Percentiles rank a stretch among this genome's conserved stretches.
These are phyloP conservation scores for Cutaneotrichosporon sp. DNA, from an alignment of 1,284 basidiomycete genomes.

Conservation along the genomic window DNA sequence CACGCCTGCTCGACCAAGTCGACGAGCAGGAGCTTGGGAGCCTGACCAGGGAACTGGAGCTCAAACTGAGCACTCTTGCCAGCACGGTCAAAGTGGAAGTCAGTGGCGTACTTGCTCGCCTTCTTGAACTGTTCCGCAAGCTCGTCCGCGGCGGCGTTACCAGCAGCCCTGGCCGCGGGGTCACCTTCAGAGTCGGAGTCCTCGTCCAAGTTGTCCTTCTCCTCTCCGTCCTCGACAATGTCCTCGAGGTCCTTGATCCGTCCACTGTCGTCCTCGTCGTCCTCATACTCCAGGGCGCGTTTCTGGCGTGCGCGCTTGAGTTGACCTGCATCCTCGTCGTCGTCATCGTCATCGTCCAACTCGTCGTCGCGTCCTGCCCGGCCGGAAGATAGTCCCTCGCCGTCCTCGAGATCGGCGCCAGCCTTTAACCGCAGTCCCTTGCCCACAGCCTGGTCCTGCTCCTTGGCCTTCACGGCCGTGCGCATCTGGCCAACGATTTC, in stretches of 20 bases:
- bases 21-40: constrained; percentile 86
- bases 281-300: constrained; percentile 68
- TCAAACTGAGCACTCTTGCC: constrained; percentile 69
- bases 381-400: constrained; percentile 7
- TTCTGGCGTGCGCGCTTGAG: constrained; percentile 59
- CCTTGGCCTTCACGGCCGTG: constrained; percentile 73
- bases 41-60: constrained; percentile 59
- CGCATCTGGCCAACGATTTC: constrained; percentile 85
- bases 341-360: constrained; percentile 64
- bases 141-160: constrained; percentile 42
- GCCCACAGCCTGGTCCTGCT: constrained; percentile 77
- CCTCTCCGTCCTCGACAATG: constrained; percentile 60
- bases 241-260: constrained; percentile 56
- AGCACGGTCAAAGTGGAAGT: constrained; percentile 66
- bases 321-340: constrained; percentile 71
- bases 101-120: constrained; percentile 52
- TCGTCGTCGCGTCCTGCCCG: constrained; percentile 51
- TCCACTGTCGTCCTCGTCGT: constrained; percentile 55
- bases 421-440: constrained; percentile 59
- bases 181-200: constrained; percentile 46
- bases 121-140: constrained; percentile 53
- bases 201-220: constrained; percentile 40
- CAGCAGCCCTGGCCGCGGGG: constrained; percentile 53
- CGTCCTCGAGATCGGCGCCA: constrained; percentile 49
- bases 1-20: constrained; percentile 85